These are phyloP conservation scores for Thielaviopsis ethacetica DNA, from an alignment of 2,329 filamentous ascomycete species.

Conservation along the genomic window DNA sequence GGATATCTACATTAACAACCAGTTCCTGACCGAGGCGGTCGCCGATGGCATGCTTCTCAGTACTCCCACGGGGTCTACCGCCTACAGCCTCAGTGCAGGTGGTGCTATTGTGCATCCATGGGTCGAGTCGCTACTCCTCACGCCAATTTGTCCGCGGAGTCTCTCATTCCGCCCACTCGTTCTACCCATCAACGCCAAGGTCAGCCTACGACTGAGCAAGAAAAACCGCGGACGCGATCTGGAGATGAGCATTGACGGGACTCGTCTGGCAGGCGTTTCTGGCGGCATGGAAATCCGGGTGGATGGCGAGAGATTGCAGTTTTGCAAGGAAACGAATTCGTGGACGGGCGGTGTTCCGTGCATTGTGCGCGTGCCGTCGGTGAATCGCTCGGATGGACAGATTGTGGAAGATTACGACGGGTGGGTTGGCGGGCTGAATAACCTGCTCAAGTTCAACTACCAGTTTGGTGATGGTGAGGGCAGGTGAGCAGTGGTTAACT, in stretches of 20 bases:
- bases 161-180: slow-evolving; percentile 86
- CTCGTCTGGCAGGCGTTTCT: slow-evolving; percentile 47
- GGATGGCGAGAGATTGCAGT: slow-evolving; percentile 65
- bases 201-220: slow-evolving; percentile 66
- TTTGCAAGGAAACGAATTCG: slow-evolving; percentile 71
- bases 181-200: slow-evolving; percentile 68
- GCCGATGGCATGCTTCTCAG: slow-evolving; percentile 90
- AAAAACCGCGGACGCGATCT: slow-evolving; percentile 63
- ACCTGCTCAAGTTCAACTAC: slow-evolving; percentile 91
- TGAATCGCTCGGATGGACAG: slow-evolving; percentile 18
- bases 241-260: slow-evolving; percentile 66
- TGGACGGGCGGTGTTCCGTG: slow-evolving; percentile 78
- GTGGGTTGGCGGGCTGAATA: slow-evolving; percentile 91
- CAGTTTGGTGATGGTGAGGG: slow-evolving; percentile 49
- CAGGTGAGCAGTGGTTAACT: neutral
- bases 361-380: slow-evolving; percentile 51
- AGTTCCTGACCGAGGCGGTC: slow-evolving; percentile 83
- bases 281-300: slow-evolving; percentile 77
- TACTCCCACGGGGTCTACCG: slow-evolving; percentile 87
- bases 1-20: slow-evolving; percentile 75
- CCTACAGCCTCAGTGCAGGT: slow-evolving; percentile 84
- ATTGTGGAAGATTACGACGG: slow-evolving; percentile 59
- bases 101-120: slow-evolving; percentile 90
- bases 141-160: slow-evolving; percentile 84
- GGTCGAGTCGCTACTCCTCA: slow-evolving; percentile 75